Evolutionary conservation across 2,329 filamentous ascomycete species (phyloP), one percentile per base, ranked within the genome.

Genomic region (Calonectria hongkongensis): DNA sequence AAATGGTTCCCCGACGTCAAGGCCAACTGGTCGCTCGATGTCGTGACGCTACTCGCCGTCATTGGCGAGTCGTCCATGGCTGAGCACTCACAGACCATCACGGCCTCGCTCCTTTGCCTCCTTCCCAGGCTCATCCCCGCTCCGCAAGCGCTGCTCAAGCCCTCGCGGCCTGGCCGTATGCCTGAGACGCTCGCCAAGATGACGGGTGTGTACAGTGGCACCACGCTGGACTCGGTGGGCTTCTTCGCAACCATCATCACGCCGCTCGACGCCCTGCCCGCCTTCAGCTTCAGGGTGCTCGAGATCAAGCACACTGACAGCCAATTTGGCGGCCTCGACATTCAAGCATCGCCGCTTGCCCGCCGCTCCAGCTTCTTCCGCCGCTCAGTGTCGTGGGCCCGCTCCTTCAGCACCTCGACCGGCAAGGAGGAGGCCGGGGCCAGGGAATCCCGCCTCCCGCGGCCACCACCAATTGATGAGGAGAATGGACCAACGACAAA

Each of bases 171-270:
- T 9, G 84, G 84, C 33, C 87, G 90, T 54, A 87, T 92, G 79
- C 90, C 91, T 54, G 87, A 89, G 73, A 86, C 87, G 18, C 84
- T 85, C 18, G 89, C 89, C 48, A 87, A 87, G 66, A 88, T 92
- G 78, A 87, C 88, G 1, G 90, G 90, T n/a, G 89, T 92, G 10
- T 86, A 89, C 74, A 90, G 87, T 72, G 91, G 90, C 60, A 88
- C 87, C 4, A 84, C 86, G 2, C 85, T 91, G 33, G 86, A 88
- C 68, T 87, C 88, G 1, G 87, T 92, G 6, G 90, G 90, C 68
- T 92, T 91, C 84, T 92, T 92, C 75, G 89, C 90, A 48, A 90
- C 90, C 75, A 89, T 92, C 73, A 87, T 92, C 70, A 89, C 90
- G 65, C 88, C 88, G 4, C 86, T 91, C 25, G 89, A 90, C 54